Evolutionary conservation across 495 filamentous ascomycete genomes (phyloP).

Genomic region (Penicillium malachiteum): DNA sequence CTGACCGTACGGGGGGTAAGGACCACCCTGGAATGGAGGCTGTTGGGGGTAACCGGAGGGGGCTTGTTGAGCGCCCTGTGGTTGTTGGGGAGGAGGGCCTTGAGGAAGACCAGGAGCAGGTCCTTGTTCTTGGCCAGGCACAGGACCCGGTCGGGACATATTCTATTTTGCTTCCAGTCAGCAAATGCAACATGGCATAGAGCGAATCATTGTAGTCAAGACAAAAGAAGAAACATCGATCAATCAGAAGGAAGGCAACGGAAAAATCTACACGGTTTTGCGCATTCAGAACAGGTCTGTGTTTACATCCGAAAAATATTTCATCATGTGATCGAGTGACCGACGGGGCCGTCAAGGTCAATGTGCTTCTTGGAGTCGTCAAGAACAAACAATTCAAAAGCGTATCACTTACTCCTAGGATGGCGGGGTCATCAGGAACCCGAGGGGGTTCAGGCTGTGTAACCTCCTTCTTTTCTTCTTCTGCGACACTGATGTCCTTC

Average conservation of each 20-base stretch:
- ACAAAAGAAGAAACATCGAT: constrained; percentile 24
- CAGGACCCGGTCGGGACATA: constrained; percentile 32
- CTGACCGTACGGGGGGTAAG: constrained; percentile 53
- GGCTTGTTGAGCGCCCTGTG: constrained; percentile 41
- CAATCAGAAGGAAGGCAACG: constrained; percentile 99
- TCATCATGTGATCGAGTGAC: constrained; percentile 58
- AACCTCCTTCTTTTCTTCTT: constrained; percentile 69
- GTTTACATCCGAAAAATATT: constrained; percentile 53
- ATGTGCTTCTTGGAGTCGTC: not conserved
- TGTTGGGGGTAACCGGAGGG: constrained; percentile 53
- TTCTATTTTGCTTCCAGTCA: constrained; percentile 37
- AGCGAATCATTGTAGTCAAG: constrained; percentile 4
- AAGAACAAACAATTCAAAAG: constrained; percentile 3
- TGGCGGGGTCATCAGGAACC: constrained; percentile 93
- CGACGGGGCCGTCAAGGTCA: constrained; percentile 9
- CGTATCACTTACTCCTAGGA: constrained; percentile 81
- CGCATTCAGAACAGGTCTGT: constrained; percentile 74
- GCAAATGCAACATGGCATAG: constrained; percentile 10
- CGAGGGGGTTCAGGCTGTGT: constrained; percentile 62
- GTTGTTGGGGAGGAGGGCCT: constrained; percentile 37
- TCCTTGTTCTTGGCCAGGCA: constrained; percentile 24
- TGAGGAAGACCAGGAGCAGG: constrained; percentile 43
- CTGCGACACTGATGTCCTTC: constrained; percentile 92
- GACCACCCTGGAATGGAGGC: constrained; percentile 46
- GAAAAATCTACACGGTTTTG: constrained; percentile 94